These are phyloP conservation scores for Cladophialophora carrionii DNA, from an alignment of 2,329 filamentous ascomycete genomes.

Conservation along the genomic window DNA sequence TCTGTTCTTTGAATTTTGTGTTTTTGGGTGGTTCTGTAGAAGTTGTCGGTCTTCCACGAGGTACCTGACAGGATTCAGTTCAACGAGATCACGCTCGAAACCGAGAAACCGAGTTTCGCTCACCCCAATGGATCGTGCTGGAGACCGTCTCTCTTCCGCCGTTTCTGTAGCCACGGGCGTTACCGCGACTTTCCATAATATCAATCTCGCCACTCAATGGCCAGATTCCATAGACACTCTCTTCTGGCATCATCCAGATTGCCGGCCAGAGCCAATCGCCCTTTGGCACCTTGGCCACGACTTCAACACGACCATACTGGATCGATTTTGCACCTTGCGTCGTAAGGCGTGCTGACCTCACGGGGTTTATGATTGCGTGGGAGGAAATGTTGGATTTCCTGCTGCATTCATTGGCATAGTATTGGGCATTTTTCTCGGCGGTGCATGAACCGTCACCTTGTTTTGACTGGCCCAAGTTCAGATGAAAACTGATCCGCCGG, in stretches of 20 bases:
- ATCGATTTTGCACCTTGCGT: constrained; percentile 55
- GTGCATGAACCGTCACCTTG: constrained; percentile 28
- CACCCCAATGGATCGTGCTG: constrained; percentile 56
- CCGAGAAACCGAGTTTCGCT: constrained; percentile 28
- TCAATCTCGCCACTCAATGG: constrained; percentile 60
- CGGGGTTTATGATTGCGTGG: constrained; percentile 53
- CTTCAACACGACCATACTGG: constrained; percentile 58
- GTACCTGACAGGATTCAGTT: constrained; percentile 17
- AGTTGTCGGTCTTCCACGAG: constrained; percentile 37
- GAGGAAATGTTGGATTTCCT: constrained; percentile 49
- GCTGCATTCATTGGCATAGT: constrained; percentile 35
- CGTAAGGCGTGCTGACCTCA: constrained; percentile 55
- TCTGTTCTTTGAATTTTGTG: constrained; percentile 40
- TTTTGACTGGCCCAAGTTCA: constrained; percentile 49
- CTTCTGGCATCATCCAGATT: constrained; percentile 56
- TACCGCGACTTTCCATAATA: constrained; percentile 57
- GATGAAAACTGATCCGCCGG: constrained; percentile 31
- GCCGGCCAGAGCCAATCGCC: constrained; percentile 62
- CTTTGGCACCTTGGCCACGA: constrained; percentile 56
- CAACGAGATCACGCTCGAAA: constrained; percentile 13
- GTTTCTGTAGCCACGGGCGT: constrained; percentile 46
- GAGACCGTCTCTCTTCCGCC: constrained; percentile 51
- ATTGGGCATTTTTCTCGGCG: constrained; percentile 21
- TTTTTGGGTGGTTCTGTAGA: constrained; percentile 40
- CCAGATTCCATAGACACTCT: constrained; percentile 56